Base-by-base conservation (phyloP, 108 stramenopile species). In the Skeletonema menzelii region DNA sequence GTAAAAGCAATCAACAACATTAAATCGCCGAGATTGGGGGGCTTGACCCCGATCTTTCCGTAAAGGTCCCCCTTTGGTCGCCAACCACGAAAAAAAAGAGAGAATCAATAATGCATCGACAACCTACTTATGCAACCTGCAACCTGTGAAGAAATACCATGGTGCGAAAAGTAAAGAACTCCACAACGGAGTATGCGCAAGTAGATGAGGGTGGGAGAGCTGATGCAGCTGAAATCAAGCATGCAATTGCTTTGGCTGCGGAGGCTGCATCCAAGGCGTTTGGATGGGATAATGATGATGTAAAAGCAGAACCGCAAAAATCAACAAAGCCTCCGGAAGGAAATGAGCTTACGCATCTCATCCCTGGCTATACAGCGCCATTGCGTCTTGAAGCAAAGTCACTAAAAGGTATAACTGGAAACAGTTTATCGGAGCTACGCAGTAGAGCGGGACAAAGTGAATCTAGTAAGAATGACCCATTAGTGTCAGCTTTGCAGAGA, bases 311-410 rank as follows among this genome's bases (percentile, higher is more conserved):
- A 14, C 8, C 19, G 24, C 19, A 53, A 22, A 0, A 20, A 53
- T 53, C 49, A 7, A 53, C 8, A 8, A 53, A 53, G 8, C 7
- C 22, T 22, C 22, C 49, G 22, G 49, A 53, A 64, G 83, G 75
- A 13, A 95, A 95, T 62, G 81, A 76, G 58, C 79, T 95, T 55
- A 85, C 93, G 6, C 82, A 81, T 46, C 82, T 95, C 10, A 78
- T 92, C 64, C 91, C 93, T 6, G 93, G 91, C 27, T 95, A 95
- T 70, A 86, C 82, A 19, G 93, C 93, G 22, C 88, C 86, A 15
- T 80, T 92, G 79, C 66, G 63, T 56, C 76, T 93, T 19, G 72
- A 83, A 30, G 61, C 92, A 14, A 72, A 83, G 11, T 83, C 84
- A 8, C 30, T 69, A 28, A 5, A 17, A 46, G 49, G 74, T 28